These are phyloP conservation scores for Lentinula detonsa DNA, from an alignment of 768 basidiomycete species.

Conservation along the genomic window DNA sequence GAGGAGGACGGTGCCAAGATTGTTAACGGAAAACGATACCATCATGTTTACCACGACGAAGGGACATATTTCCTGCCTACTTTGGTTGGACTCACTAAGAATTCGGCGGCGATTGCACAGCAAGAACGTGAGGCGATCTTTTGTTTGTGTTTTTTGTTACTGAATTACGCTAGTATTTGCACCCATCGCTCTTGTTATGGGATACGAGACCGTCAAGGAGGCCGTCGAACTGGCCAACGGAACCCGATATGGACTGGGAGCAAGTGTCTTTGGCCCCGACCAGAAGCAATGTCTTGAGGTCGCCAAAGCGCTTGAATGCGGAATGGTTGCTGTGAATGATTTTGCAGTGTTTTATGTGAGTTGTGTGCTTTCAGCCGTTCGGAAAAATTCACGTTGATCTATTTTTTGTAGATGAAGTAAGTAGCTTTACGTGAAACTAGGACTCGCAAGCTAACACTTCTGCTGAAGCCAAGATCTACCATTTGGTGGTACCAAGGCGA, in stretches of 20 bases:
- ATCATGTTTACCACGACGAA: constrained; percentile 60
- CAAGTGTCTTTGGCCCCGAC: constrained; percentile 89
- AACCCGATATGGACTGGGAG: constrained; percentile 86
- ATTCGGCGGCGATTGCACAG: constrained; percentile 70
- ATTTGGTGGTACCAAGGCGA: constrained; percentile 89
- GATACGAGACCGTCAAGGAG: constrained; percentile 78
- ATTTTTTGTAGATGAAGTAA: constrained; percentile 54
- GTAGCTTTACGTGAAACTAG: constrained; percentile 19
- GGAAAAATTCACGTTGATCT: not conserved
- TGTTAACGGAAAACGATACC: constrained; percentile 58
- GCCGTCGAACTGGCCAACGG: constrained; percentile 85
- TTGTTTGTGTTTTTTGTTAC: not conserved
- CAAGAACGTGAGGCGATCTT: constrained; percentile 55
- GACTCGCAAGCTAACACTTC: constrained; percentile 6
- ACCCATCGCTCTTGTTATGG: constrained; percentile 82
- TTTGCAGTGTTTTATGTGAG: constrained; percentile 84
- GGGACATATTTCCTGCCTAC: constrained; percentile 87
- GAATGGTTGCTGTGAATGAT: constrained; percentile 97
- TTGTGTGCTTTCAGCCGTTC: constrained; percentile 3
- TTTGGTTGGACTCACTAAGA: constrained; percentile 72
- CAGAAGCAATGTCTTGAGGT: constrained; percentile 74
- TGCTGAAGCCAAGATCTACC: constrained; percentile 75
- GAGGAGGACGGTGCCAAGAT: constrained; percentile 55
- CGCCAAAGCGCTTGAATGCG: constrained; percentile 79
- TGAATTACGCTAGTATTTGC: constrained; percentile 66